Evolutionary conservation across 148 eudicot species (phyloP).

Genomic region (Salicornia ramosissima): DNA sequence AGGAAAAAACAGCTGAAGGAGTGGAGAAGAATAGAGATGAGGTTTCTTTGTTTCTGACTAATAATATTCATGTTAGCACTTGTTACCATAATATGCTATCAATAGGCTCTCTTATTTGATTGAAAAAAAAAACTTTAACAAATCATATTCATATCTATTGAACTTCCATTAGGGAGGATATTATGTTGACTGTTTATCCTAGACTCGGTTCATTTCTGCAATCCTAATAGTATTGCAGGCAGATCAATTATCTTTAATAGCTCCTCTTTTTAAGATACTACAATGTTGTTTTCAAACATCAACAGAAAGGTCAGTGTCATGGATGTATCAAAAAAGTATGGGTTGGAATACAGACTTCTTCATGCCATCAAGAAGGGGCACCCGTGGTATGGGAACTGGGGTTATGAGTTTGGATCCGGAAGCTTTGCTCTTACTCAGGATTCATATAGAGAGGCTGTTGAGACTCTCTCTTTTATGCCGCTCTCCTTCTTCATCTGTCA

Average conservation of each 20-base stretch:
- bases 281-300: constrained; percentile 20
- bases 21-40: no score
- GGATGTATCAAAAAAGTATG: constrained; percentile 94
- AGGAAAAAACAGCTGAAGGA: not conserved
- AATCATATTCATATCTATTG: no score
- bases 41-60: not conserved
- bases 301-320: constrained; percentile 86
- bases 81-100: not conserved
- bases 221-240: not conserved
- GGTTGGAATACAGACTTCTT: constrained; percentile 75
- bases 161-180: not conserved
- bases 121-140: not conserved
- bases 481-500: constrained; percentile 52
- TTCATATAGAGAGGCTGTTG: constrained; percentile 50
- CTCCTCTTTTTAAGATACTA: constrained; percentile 13
- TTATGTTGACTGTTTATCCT: not conserved
- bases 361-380: constrained; percentile 62
- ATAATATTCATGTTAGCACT: not conserved
- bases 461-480: constrained; percentile 49
- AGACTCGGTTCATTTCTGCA: not conserved
- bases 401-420: constrained; percentile 81
- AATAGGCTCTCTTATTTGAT: not conserved
- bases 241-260: constrained; percentile 7
- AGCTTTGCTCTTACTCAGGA: constrained; percentile 67
- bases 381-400: constrained; percentile 96